Evolutionary conservation across 495 filamentous ascomycete genomes (phyloP).

Genomic region (Pseudotulostoma volvatum): DNA sequence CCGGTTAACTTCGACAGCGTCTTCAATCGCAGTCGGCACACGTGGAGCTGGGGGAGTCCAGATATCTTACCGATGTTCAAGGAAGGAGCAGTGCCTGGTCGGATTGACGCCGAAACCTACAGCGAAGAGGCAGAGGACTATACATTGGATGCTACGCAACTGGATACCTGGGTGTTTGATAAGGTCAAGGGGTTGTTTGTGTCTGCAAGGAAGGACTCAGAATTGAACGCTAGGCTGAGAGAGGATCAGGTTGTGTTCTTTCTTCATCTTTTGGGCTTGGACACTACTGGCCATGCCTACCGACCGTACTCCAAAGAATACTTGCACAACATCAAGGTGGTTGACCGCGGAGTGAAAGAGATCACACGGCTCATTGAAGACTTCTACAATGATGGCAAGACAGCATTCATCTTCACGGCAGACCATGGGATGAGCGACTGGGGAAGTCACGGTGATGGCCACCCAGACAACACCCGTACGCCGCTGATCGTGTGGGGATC

Average conservation of each 20-base stretch:
- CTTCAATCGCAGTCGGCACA: slow-evolving; percentile 91
- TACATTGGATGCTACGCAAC: slow-evolving; percentile 55
- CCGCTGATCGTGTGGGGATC: slow-evolving; percentile 91
- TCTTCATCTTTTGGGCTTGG: slow-evolving; percentile 86
- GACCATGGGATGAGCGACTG: slow-evolving; percentile 99
- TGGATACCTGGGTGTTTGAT: slow-evolving; percentile 95
- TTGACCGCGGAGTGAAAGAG: slow-evolving; percentile 75
- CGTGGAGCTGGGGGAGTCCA: slow-evolving; percentile 98
- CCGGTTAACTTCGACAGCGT: slow-evolving; percentile 98
- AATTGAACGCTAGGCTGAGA: slow-evolving; percentile 55
- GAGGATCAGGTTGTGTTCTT: slow-evolving; percentile 91
- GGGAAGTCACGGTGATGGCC: slow-evolving; percentile 94
- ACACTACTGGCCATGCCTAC: slow-evolving; percentile 78
- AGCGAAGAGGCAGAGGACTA: slow-evolving; percentile 79
- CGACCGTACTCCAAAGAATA: slow-evolving; percentile 95
- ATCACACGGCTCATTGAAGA: slow-evolving; percentile 66
- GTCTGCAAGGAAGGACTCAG: slow-evolving; percentile 57
- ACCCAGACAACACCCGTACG: slow-evolving; percentile 93
- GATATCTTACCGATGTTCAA: slow-evolving; percentile 98
- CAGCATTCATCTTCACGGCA: slow-evolving; percentile 91
- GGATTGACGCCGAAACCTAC: slow-evolving; percentile 75
- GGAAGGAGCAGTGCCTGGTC: slow-evolving; percentile 73
- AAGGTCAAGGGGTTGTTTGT: slow-evolving; percentile 74
- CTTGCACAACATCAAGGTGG: slow-evolving; percentile 82
- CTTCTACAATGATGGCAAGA: slow-evolving; percentile 85